Evolutionary conservation across 108 stramenopile species (phyloP).

Genomic region (Pseudonitzschia multiseries): DNA sequence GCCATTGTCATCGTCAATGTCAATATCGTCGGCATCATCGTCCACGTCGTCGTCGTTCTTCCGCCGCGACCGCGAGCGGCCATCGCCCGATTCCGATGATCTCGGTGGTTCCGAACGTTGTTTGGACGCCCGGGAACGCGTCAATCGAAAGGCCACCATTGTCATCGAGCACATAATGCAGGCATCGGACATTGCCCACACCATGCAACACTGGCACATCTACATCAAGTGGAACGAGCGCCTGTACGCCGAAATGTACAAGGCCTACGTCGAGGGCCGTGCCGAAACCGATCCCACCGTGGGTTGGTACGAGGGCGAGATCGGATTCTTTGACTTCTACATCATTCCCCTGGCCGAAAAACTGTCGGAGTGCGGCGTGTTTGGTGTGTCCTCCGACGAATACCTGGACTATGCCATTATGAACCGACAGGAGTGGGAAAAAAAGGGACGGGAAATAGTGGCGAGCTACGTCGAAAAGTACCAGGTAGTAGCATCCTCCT

Average conservation of each 20-base stretch:
- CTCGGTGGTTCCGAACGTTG: too few relatives aligned
- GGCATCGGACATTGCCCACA: conserved; percentile 58
- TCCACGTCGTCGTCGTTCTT: too few relatives aligned
- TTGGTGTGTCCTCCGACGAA: conserved; percentile 38
- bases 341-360: conserved; percentile 51
- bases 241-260: conserved; percentile 45
- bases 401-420: conserved; percentile 43
- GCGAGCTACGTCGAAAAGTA: conserved; percentile 31
- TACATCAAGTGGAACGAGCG: conserved; percentile 57
- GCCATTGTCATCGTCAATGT: too few relatives aligned
- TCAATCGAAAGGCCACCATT: conserved; percentile 43
- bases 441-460: conserved; percentile 37
- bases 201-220: conserved; percentile 60
- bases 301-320: conserved; percentile 47
- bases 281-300: conserved; percentile 26
- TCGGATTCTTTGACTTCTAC: conserved; percentile 56
- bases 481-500: not conserved
- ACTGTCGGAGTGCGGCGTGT: conserved; percentile 51
- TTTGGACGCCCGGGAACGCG: not conserved
- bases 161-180: conserved; percentile 60
- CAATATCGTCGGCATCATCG: too few relatives aligned
- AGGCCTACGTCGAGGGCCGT: conserved; percentile 39
- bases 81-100: too few relatives aligned
- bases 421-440: conserved; percentile 43
- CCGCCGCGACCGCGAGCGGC: too few relatives aligned